Conservation (phyloP, 1,284 basidiomycete genomes). For the Sporisorium reilianum region DNA sequence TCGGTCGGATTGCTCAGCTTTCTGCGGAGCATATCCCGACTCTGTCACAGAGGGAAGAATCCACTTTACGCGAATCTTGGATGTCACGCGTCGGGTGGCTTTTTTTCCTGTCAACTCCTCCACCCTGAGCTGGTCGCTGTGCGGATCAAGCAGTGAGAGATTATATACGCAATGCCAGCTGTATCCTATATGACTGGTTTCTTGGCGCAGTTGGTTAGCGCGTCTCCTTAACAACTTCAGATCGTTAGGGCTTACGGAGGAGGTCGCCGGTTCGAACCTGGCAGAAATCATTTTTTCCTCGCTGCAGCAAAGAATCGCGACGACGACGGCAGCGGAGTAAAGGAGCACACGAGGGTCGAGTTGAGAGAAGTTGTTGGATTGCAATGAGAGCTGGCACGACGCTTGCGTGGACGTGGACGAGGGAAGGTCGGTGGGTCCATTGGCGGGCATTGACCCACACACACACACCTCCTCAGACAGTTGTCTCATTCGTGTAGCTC, state of each 20-base stretch:
- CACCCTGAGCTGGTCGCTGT: too few species aligned
- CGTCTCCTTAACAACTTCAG: conserved; percentile 54
- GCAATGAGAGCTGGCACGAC: background rate
- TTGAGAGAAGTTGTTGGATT: background rate
- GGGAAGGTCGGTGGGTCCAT: background rate
- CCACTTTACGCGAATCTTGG: conserved; percentile 2
- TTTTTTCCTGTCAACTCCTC: background rate
- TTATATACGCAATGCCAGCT: too few species aligned
- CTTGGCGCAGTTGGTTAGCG: conserved; percentile 58
- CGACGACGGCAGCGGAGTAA: too few species aligned
- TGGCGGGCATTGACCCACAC: background rate
- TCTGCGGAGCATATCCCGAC: conserved; percentile 1
- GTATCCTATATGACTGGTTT: too few species aligned
- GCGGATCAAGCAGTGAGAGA: too few species aligned
- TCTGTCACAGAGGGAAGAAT: background rate
- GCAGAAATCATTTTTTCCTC: conserved; percentile 49
- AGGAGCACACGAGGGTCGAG: background rate
- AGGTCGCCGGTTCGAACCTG: conserved; percentile 60
- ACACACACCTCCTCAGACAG: background rate
- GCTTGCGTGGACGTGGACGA: background rate
- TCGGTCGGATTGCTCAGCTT: conserved; percentile 21
- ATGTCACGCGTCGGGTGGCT: conserved; percentile 9
- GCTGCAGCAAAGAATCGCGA: too few species aligned
- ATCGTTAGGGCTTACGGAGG: conserved; percentile 56
- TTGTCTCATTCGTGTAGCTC: background rate